Base-by-base conservation (phyloP, 2,329 filamentous ascomycete species). In the Escovopsis sp. region DNA sequence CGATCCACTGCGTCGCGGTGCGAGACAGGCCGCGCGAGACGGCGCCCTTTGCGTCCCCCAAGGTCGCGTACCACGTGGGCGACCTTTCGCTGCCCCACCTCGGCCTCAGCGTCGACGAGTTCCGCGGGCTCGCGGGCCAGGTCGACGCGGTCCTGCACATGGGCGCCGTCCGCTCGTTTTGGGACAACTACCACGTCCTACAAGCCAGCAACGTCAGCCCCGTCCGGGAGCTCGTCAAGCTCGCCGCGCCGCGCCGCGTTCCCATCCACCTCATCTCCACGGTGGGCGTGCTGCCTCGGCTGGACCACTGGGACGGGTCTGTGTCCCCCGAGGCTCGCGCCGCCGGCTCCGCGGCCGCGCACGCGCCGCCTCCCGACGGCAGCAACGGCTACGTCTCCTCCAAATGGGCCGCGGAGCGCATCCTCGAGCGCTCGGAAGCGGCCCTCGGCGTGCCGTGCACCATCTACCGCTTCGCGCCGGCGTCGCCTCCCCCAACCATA, bases 121-220 rank as follows among this genome's bases (percentile, higher is more conserved):
- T 56, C 12, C 12, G 40, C 3, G 26, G 26, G 1, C 48, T 73
- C 2, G 52, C 53, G n/a, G 26, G 38, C 4, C 38, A 49, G 4
- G 59, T 55, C 1, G 60, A 69, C 47, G 50, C 68, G 2, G 66
- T 80, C 39, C 68, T 82, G 32, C 76, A 71, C 51, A 58, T 55
- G 33, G 66, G 64, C 8, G 63, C 63, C 8, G 56, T 61, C 36
- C 52, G 51, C 6, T 59, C 48, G 12, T 63, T 52, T 51, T 45
- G 52, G 46, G 58, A 64, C 32, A 47, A 48, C 3, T 64, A 62
- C 50, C 32, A 43, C 2, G 44, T 49, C 2, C 48, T 65, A 0
- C 51, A 55, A 2, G 38, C 41, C 1, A 43, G 51, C 26, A 69
- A 70, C 45, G 47, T 67, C 3, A 12, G n/a, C 0, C 51, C 59